Evolutionary conservation across 371 early-diverging fungal genomes (phyloP).

Genomic region (Haplosporangium sp.): DNA sequence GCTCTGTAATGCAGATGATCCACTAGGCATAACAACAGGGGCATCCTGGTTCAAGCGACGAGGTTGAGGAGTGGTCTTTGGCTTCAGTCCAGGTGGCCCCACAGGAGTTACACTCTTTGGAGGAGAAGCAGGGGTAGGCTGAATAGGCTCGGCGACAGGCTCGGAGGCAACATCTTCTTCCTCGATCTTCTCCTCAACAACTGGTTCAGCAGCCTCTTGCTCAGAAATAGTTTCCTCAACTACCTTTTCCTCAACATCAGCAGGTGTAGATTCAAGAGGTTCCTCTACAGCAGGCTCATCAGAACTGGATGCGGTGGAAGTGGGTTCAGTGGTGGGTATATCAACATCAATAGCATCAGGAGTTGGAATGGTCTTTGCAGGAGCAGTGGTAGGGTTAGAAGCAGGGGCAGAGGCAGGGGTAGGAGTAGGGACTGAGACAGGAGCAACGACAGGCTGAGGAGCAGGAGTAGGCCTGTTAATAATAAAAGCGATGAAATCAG

Average conservation of each 20-base stretch:
- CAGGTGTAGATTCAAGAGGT: constrained; percentile 33
- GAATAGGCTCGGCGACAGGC: constrained; percentile 15
- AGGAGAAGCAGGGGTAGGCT: constrained; percentile 10
- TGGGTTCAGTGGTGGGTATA: constrained; percentile 42
- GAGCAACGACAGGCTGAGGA: constrained; percentile 49
- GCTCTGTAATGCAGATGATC: constrained; percentile 66
- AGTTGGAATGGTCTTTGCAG: constrained; percentile 18
- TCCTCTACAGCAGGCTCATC: constrained; percentile 36
- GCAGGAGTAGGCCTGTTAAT: constrained; percentile 60
- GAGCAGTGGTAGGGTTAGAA: constrained; percentile 38
- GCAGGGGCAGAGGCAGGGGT: constrained; percentile 31
- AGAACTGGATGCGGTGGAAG: not conserved
- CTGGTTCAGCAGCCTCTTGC: constrained; percentile 20
- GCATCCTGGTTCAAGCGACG: constrained; percentile 85
- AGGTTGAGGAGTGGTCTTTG: constrained; percentile 54
- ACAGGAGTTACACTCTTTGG: constrained; percentile 9
- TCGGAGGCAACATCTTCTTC: constrained; percentile 21
- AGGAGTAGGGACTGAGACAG: not conserved
- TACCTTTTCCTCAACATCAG: constrained; percentile 28
- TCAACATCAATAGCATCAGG: constrained; percentile 19
- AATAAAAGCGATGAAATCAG: not conserved
- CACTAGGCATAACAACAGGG: constrained; percentile 87
- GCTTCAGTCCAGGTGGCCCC: constrained; percentile 66
- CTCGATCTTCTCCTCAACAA: constrained; percentile 58
- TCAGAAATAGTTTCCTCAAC: constrained; percentile 27